Conservation (phyloP, 495 filamentous ascomycete genomes). For the Neurospora hispaniola region DNA sequence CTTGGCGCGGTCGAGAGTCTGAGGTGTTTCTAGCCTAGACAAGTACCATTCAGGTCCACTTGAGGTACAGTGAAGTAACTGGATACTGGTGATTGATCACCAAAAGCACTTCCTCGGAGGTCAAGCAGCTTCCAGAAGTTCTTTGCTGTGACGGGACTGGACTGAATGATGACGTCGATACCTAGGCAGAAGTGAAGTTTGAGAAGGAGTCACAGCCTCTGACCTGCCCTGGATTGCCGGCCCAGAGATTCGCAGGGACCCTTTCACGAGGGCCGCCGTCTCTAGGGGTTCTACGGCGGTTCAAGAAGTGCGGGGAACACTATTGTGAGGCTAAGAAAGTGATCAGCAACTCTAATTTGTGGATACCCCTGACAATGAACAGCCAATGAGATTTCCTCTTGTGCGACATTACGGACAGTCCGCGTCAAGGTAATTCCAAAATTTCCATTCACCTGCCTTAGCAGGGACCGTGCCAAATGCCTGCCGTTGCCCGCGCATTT, state of each 20-base stretch:
- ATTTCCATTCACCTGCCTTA: background rate
- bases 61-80: background rate
- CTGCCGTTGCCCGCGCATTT: background rate
- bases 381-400: background rate
- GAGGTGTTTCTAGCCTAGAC: no score
- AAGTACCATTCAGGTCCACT: background rate
- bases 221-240: background rate
- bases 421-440: background rate
- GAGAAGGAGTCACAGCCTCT: background rate
- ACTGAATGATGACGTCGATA: background rate
- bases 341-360: background rate
- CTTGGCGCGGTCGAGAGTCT: no score
- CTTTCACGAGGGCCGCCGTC: background rate
- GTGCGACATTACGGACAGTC: background rate
- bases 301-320: background rate
- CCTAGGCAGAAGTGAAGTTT: background rate
- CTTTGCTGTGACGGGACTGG: background rate
- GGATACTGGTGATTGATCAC: background rate
- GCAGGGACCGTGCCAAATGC: background rate
- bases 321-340: background rate
- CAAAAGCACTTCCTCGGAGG: background rate
- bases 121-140: background rate
- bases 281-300: background rate
- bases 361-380: background rate
- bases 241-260: background rate